Base-by-base conservation (phyloP, 306 rosid species). In the Luffa aegyptiaca region DNA sequence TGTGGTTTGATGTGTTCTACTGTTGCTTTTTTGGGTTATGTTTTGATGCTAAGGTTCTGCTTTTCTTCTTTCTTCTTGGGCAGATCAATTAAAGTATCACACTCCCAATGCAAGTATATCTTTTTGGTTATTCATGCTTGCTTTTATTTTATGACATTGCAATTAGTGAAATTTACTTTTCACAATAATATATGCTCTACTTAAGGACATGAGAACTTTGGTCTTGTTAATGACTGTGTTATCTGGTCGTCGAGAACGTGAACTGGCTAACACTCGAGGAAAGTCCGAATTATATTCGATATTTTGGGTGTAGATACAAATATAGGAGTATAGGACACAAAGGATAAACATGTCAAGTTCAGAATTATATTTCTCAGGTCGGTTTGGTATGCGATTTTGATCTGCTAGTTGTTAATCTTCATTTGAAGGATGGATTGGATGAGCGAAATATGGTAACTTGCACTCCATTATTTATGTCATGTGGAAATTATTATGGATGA, bases 11-110 rank as follows among this genome's bases (percentile, higher is more conserved):
- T 45, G 21, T 48, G 44, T 26, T 46, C 59, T 73, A 72, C 42
- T 46, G 31, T 21, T 82, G 72, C 82, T 26, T 26, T 21, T 9
- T 39, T 61, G 53, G 72, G 72, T 61, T 76, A 21, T 55, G 18
- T 78, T 56, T 78, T 61, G 52, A 57, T 39, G 20, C 52, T 68
- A 39, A 56, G 81, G 84, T 85, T 85, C 81, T 87, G 88, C 74
- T 69, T 82, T 79, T 86, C 4, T 16, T 6, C 36, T 46, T 72
- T 72, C 41, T 49, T 51, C 16, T 49, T 51, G 59, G 56, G 59
- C 8, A 73, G 59, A 73, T 31, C 6, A 10, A 5, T 70, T 26
- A 20, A 20, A 70, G 33, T 10, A 44, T 44, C 41, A 5, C 58
- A 21, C 13, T 35, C 12, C 12, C 18, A 70, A 70, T 44, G 39